These are phyloP conservation scores for Penicillium sp. DNA, from an alignment of 2,329 filamentous ascomycete species.

Conservation along the genomic window DNA sequence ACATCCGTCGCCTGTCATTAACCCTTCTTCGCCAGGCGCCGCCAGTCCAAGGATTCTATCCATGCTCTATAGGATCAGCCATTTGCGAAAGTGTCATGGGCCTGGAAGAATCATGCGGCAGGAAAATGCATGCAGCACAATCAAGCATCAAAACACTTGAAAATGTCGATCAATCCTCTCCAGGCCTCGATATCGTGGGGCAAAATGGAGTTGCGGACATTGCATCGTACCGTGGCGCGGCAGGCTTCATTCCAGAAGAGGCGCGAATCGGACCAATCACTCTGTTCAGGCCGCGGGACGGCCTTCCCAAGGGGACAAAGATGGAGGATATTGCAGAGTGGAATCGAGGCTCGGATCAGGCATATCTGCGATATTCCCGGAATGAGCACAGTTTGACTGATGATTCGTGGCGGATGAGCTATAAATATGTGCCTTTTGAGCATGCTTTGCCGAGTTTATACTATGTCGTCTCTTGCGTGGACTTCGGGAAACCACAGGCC, in stretches of 20 bases:
- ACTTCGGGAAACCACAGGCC: neutral
- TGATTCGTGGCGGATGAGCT: conserved; percentile 21
- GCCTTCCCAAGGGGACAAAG: conserved; percentile 16
- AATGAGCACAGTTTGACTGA: conserved; percentile 18
- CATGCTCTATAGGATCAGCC: conserved; percentile 15
- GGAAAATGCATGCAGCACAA: conserved; percentile 1
- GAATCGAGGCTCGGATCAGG: conserved; percentile 19
- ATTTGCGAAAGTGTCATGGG: conserved; percentile 29
- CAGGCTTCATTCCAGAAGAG: conserved; percentile 22
- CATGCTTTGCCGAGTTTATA: neutral
- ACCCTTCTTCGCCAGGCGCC: conserved; percentile 26
- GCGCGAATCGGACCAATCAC: conserved; percentile 29
- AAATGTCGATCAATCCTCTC: neutral
- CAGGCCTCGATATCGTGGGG: neutral
- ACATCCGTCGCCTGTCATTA: conserved; percentile 31
- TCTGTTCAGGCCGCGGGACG: conserved; percentile 25
- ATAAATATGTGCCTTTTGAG: conserved; percentile 26
- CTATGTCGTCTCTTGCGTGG: neutral
- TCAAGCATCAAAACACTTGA: neutral
- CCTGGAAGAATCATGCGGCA: conserved; percentile 32
- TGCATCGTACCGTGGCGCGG: neutral
- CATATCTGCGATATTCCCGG: conserved; percentile 25
- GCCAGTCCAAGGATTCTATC: conserved; percentile 32
- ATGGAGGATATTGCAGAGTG: conserved; percentile 24
- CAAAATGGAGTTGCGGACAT: neutral